Conservation (phyloP, 768 basidiomycete species). For the Dictyophora rubrovolvata region DNA sequence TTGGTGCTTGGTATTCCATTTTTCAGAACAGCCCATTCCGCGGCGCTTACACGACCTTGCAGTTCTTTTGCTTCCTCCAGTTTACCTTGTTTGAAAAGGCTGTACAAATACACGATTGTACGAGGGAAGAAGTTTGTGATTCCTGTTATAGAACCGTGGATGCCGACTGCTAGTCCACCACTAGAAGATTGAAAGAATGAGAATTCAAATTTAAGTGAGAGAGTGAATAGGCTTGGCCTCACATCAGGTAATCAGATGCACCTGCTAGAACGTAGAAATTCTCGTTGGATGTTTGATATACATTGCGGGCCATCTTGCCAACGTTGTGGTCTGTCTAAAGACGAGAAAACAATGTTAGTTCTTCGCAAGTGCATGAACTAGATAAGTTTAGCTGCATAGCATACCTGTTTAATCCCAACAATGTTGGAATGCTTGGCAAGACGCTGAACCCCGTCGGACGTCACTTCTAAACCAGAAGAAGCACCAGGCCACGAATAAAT, state of each 20-base stretch:
- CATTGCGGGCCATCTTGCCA: conserved; percentile 21
- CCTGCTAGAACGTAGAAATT: conserved; percentile 13
- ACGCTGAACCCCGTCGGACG: conserved; percentile 20
- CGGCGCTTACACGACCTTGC: conserved; percentile 10
- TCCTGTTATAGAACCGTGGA: conserved; percentile 84
- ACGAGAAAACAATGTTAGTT: not conserved
- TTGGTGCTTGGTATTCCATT: conserved; percentile 15
- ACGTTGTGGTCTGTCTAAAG: conserved; percentile 23
- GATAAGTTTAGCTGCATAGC: not conserved
- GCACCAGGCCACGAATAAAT: conserved; percentile 56
- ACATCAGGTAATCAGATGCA: conserved; percentile 16
- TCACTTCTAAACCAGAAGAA: conserved; percentile 23
- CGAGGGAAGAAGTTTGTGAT: conserved; percentile 47
- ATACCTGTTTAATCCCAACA: conserved; percentile 23
- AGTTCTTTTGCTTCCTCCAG: conserved; percentile 6
- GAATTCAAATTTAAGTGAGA: not conserved
- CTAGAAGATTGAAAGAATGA: not conserved
- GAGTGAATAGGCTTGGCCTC: not conserved
- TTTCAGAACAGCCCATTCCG: conserved; percentile 10
- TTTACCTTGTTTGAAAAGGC: conserved; percentile 8
- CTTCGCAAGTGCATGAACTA: not conserved
- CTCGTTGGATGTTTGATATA: conserved; percentile 6
- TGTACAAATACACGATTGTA: conserved; percentile 6
- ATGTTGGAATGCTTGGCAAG: conserved; percentile 26
- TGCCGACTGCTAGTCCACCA: conserved; percentile 29